Percentiles rank a stretch among this genome's conserved stretches.
Conservation (phyloP, 2,329 filamentous ascomycete species). For the Coleophoma eucalyptorum region DNA sequence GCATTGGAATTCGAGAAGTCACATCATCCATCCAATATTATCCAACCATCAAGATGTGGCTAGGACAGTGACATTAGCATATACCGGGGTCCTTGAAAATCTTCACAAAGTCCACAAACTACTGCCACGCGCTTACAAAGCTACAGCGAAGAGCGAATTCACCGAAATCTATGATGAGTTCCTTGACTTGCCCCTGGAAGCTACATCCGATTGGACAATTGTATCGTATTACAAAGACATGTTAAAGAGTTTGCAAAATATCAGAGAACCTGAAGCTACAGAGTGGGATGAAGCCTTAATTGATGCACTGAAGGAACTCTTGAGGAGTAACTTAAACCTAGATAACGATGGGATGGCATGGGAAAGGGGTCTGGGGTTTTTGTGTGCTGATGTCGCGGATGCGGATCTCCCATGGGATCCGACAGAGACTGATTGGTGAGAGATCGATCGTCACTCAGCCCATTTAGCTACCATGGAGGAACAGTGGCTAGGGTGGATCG, state of each 20-base stretch:
- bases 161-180: too few species aligned
- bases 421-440: slow-evolving; percentile 1
- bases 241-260: background rate
- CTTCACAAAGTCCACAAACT: background rate
- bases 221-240: background rate
- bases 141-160: too few species aligned
- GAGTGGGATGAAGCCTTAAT: background rate
- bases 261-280: background rate
- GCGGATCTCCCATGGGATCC: slow-evolving; percentile 1
- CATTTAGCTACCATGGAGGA: too few species aligned
- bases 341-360: background rate
- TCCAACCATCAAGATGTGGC: background rate
- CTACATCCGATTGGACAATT: background rate
- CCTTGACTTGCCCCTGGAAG: too few species aligned
- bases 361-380: background rate
- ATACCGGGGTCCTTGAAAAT: background rate
- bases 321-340: background rate
- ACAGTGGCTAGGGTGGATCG: too few species aligned
- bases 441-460: background rate
- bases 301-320: background rate
- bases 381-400: slow-evolving; percentile 5
- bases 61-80: background rate
- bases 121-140: too few species aligned
- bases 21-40: background rate
- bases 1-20: too few species aligned